phyloP scores from a whole-genome alignment of 371 early-diverging fungal species.

The Apophysomyces sp. region DNA sequence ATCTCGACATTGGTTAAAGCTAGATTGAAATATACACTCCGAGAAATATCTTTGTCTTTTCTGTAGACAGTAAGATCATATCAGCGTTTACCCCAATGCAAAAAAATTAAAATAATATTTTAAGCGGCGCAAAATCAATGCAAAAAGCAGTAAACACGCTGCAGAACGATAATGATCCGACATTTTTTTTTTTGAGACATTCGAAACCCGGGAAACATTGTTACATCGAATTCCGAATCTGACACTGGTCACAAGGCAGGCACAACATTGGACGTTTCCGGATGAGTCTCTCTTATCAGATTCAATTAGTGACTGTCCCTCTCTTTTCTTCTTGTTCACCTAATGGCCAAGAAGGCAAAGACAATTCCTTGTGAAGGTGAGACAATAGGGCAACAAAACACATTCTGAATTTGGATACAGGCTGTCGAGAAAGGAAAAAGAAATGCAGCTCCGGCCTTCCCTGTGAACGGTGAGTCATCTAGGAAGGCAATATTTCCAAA shows the following conservation, averaged over 20 bases:
- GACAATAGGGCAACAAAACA: neutral
- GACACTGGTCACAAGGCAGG: neutral
- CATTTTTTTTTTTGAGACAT: neutral
- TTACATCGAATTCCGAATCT: neutral
- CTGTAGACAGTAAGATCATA: too few species aligned
- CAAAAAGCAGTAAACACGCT: too few species aligned
- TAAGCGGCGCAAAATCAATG: too few species aligned
- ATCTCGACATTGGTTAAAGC: too few species aligned
- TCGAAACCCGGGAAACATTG: neutral
- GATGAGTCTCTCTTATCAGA: neutral
- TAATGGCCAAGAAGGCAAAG: conserved; percentile 25
- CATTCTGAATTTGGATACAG: conserved; percentile 4
- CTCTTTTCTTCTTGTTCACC: neutral
- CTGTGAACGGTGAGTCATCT: conserved; percentile 33
- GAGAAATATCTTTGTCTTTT: too few species aligned
- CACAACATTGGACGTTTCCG: neutral
- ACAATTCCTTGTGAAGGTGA: conserved; percentile 42
- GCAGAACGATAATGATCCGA: neutral
- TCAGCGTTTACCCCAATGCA: too few species aligned
- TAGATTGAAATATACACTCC: too few species aligned
- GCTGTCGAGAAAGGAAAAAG: conserved; percentile 47
- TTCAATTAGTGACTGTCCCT: neutral
- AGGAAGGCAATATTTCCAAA: neutral
- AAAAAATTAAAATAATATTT: too few species aligned
- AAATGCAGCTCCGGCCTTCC: conserved; percentile 42